These are phyloP conservation scores for Phytophthora pistaciae DNA, from an alignment of 352 stramenopile genomes.

Conservation along the genomic window DNA sequence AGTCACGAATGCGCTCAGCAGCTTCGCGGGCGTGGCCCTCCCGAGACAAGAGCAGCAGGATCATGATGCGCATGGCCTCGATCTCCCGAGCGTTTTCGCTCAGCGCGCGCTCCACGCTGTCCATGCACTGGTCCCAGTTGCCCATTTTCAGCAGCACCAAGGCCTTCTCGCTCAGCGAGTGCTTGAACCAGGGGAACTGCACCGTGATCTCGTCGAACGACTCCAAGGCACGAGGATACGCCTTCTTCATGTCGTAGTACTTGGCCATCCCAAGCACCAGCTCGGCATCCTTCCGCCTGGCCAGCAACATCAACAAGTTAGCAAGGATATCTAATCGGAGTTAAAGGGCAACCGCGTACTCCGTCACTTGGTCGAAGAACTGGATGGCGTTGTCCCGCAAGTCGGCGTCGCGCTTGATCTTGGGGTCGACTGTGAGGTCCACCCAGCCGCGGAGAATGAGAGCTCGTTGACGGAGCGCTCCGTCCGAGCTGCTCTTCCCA, in stretches of 20 bases:
- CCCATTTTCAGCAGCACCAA: constrained; percentile 86
- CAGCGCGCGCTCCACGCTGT: constrained; percentile 79
- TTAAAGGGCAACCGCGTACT: constrained; percentile 40
- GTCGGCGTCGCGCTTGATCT: constrained; percentile 75
- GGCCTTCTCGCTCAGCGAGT: constrained; percentile 85
- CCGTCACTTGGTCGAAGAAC: constrained; percentile 72
- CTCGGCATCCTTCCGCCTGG: constrained; percentile 75
- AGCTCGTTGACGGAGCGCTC: constrained; percentile 50
- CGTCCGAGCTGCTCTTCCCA: constrained; percentile 29
- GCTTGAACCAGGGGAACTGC: constrained; percentile 85
- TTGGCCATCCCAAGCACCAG: constrained; percentile 78
- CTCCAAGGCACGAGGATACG: constrained; percentile 70
- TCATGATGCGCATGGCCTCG: constrained; percentile 72
- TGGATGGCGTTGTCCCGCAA: constrained; percentile 65
- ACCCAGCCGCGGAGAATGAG: constrained; percentile 81
- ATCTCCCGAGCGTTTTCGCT: constrained; percentile 74
- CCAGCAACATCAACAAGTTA: constrained; percentile 13
- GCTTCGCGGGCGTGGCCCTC: constrained; percentile 68
- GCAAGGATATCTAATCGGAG: neutral
- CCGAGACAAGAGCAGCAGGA: constrained; percentile 74
- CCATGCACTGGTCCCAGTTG: constrained; percentile 87
- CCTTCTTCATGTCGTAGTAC: constrained; percentile 81
- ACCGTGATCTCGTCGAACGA: constrained; percentile 81
- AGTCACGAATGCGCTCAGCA: constrained; percentile 61
- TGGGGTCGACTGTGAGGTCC: constrained; percentile 73